phyloP scores from a whole-genome alignment of 345 rosid genomes.

The Theobroma cacao region DNA sequence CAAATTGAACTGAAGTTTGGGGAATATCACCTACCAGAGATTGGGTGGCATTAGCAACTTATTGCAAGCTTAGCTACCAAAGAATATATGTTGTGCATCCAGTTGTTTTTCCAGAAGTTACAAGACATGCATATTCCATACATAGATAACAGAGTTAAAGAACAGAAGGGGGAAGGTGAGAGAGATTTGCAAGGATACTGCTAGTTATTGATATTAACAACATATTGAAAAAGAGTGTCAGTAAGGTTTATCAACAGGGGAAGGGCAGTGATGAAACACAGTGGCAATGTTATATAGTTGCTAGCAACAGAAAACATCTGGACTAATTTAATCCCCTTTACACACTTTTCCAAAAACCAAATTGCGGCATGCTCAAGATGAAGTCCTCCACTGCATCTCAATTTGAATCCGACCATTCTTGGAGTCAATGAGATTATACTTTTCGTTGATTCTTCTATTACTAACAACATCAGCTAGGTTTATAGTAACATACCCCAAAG shows the following conservation, averaged over 20 bases:
- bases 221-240: neutral
- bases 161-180: neutral
- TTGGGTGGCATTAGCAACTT: too few relatives aligned
- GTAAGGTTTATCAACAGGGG: neutral
- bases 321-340: constrained; percentile 8
- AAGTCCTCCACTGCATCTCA: constrained; percentile 87
- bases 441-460: constrained; percentile 78
- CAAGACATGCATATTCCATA: neutral
- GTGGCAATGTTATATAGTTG: neutral
- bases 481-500: constrained; percentile 63
- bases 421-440: constrained; percentile 85
- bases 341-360: neutral
- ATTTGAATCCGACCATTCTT: constrained; percentile 78
- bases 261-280: neutral
- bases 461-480: constrained; percentile 66
- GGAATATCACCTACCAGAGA: too few relatives aligned
- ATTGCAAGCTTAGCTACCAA: too few relatives aligned
- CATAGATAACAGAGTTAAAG: neutral
- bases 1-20: too few relatives aligned
- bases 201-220: neutral
- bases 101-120: neutral
- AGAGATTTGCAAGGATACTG: neutral
- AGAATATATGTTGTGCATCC: too few relatives aligned
- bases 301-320: neutral
- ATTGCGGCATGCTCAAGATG: constrained; percentile 25